phyloP scores from a whole-genome alignment of 371 early-diverging fungal genomes.

The Actinomortierella ambigua region DNA sequence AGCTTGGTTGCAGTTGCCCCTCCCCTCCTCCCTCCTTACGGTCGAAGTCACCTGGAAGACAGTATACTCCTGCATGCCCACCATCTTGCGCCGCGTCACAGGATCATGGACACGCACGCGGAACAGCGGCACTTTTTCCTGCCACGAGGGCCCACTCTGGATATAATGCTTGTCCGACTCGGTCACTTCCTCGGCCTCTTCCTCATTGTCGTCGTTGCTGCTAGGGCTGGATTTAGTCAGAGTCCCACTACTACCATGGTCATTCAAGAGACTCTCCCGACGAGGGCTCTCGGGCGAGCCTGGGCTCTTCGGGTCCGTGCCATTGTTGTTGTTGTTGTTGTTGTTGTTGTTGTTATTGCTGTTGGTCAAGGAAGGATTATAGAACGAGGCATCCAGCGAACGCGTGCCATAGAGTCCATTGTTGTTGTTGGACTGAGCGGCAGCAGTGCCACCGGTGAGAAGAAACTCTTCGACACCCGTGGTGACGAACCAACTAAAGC shows the following conservation, averaged over 20 bases:
- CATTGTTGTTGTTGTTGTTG: background rate
- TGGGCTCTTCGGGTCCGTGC: background rate
- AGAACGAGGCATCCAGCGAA: too few species aligned
- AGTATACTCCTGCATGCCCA: conserved; percentile 50
- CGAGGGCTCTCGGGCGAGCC: background rate
- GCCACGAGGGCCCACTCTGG: conserved; percentile 51
- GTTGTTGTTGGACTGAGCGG: background rate
- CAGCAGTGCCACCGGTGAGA: conserved; percentile 31
- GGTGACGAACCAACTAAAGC: conserved; percentile 53
- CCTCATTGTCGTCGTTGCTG: conserved; percentile 14
- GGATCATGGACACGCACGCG: conserved; percentile 48
- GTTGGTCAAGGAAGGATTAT: too few species aligned
- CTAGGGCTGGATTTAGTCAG: too few species aligned
- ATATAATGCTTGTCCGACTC: conserved; percentile 54
- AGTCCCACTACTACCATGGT: conserved; percentile 6
- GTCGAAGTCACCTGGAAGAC: conserved; percentile 50
- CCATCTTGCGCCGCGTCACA: conserved; percentile 49
- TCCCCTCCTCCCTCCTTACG: conserved; percentile 22
- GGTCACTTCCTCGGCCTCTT: conserved; percentile 39
- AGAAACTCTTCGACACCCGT: conserved; percentile 53
- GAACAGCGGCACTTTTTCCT: conserved; percentile 48
- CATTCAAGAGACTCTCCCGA: background rate
- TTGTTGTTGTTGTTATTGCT: too few species aligned
- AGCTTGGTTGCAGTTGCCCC: too few species aligned
- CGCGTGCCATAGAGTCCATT: too few species aligned